These are phyloP conservation scores for Kwoniella shivajii DNA, from an alignment of 1,284 basidiomycete genomes.

Conservation along the genomic window DNA sequence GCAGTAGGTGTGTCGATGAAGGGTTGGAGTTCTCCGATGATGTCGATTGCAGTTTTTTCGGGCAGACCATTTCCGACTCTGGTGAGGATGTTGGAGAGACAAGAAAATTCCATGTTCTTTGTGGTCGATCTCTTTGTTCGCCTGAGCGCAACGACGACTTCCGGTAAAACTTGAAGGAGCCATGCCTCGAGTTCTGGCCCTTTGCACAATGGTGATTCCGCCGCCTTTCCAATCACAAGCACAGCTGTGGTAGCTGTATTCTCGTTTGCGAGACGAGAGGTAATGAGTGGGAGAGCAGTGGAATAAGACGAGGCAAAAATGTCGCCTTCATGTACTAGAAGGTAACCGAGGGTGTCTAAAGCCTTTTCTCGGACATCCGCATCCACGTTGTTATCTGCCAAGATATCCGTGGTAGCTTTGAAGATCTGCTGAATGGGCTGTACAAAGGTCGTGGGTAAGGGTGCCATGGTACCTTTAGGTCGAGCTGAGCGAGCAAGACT, in stretches of 20 bases:
- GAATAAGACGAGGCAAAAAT: slow-evolving; percentile 54
- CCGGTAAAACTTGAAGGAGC: slow-evolving; percentile 76
- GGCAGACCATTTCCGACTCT: slow-evolving; percentile 66
- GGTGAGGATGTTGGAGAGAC: slow-evolving; percentile 61
- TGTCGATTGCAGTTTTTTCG: slow-evolving; percentile 61
- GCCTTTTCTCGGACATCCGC: slow-evolving; percentile 84
- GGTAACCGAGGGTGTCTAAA: slow-evolving; percentile 77
- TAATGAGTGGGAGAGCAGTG: slow-evolving; percentile 65
- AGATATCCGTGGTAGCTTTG: slow-evolving; percentile 67
- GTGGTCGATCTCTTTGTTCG: slow-evolving; percentile 79
- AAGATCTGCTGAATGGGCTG: slow-evolving; percentile 71
- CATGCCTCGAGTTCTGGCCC: slow-evolving; percentile 63
- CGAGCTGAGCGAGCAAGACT: slow-evolving; percentile 56
- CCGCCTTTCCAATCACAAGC: slow-evolving; percentile 56
- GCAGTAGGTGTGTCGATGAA: slow-evolving; percentile 79
- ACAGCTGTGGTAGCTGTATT: slow-evolving; percentile 58
- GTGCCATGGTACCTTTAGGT: slow-evolving; percentile 41
- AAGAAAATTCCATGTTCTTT: slow-evolving; percentile 72
- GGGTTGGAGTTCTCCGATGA: slow-evolving; percentile 72
- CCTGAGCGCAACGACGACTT: slow-evolving; percentile 74
- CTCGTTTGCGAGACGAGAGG: slow-evolving; percentile 68
- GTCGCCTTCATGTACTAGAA: slow-evolving; percentile 84
- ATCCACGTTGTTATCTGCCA: slow-evolving; percentile 82
- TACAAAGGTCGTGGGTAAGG: slow-evolving; percentile 37
- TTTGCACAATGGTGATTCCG: slow-evolving; percentile 52